Percentiles rank a stretch among this genome's conserved stretches.
Evolutionary conservation across 352 stramenopile genomes (phyloP).

Genomic region (Phytophthora citricola): DNA sequence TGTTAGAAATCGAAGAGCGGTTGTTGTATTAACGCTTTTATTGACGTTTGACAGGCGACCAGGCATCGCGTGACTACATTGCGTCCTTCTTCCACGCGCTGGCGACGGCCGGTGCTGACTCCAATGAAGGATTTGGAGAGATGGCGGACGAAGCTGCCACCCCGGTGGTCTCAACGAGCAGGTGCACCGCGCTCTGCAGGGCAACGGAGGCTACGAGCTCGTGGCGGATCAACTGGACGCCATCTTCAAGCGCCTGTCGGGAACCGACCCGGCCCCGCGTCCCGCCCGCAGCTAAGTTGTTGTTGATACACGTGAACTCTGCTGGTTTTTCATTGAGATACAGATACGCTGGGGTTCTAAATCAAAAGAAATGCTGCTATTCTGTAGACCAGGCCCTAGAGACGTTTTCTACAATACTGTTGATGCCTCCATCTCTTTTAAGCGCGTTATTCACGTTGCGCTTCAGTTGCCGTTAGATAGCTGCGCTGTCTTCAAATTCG

Average conservation of each 20-base stretch:
- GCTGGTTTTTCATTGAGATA: slow-evolving; percentile 28
- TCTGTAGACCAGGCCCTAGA: slow-evolving; percentile 14
- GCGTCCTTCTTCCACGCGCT: slow-evolving; percentile 87
- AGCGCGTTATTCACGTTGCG: neutral
- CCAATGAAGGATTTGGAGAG: slow-evolving; percentile 77
- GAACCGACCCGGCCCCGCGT: slow-evolving; percentile 64
- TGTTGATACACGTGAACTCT: slow-evolving; percentile 5
- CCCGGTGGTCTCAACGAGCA: slow-evolving; percentile 86
- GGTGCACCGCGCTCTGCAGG: slow-evolving; percentile 73
- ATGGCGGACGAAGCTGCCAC: slow-evolving; percentile 88
- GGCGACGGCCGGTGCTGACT: slow-evolving; percentile 73
- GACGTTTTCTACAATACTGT: slow-evolving; percentile 14
- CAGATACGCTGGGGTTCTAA: slow-evolving; percentile 18
- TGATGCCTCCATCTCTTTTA: neutral
- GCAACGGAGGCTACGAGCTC: slow-evolving; percentile 79
- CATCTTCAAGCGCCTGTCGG: slow-evolving; percentile 85
- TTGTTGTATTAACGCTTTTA: neutral
- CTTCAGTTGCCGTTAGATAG: slow-evolving; percentile 39
- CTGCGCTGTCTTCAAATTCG: slow-evolving; percentile 22
- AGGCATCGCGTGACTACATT: slow-evolving; percentile 82
- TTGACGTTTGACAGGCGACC: slow-evolving; percentile 43
- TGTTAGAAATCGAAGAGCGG: neutral
- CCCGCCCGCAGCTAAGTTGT: slow-evolving; percentile 43
- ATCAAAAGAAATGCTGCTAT: slow-evolving; percentile 34
- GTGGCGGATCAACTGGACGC: slow-evolving; percentile 82